These are phyloP conservation scores for Pleurotus tuber-regium DNA, from an alignment of 768 basidiomycete species.

Conservation along the genomic window DNA sequence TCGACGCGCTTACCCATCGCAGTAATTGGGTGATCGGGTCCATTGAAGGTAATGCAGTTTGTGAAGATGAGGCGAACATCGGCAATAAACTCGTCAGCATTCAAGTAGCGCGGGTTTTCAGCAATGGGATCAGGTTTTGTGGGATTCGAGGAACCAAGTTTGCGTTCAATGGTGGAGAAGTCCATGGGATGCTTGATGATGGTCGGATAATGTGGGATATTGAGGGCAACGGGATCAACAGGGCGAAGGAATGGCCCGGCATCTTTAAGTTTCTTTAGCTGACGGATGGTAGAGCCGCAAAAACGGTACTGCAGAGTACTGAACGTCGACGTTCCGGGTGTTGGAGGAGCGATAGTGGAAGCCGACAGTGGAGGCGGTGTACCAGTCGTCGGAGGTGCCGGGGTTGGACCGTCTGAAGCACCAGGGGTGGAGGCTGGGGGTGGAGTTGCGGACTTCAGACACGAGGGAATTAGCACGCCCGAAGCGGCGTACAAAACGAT, in stretches of 20 bases:
- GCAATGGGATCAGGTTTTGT: constrained; percentile 69
- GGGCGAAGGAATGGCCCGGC: constrained; percentile 79
- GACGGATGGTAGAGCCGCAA: constrained; percentile 71
- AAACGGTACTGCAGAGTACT: constrained; percentile 76
- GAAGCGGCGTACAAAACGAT: constrained; percentile 45
- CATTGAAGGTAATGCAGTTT: constrained; percentile 92
- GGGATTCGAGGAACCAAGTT: constrained; percentile 78
- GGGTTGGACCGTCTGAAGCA: constrained; percentile 32
- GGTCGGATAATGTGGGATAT: constrained; percentile 83
- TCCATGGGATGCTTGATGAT: constrained; percentile 95
- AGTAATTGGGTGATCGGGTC: constrained; percentile 79
- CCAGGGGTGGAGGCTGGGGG: constrained; percentile 55
- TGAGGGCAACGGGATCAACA: constrained; percentile 83
- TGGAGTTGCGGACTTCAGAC: constrained; percentile 70
- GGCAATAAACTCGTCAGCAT: constrained; percentile 73
- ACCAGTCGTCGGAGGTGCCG: constrained; percentile 28
- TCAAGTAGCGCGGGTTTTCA: constrained; percentile 72
- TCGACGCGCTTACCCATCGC: constrained; percentile 81
- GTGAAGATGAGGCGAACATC: constrained; percentile 88
- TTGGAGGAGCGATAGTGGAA: constrained; percentile 5
- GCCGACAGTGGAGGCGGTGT: constrained; percentile 23
- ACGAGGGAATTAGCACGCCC: constrained; percentile 50
- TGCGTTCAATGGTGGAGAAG: constrained; percentile 86
- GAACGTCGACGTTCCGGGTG: constrained; percentile 41
- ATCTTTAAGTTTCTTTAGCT: constrained; percentile 85